Conservation (phyloP, 371 early-diverging fungal species). For the Mortierella sp. region DNA sequence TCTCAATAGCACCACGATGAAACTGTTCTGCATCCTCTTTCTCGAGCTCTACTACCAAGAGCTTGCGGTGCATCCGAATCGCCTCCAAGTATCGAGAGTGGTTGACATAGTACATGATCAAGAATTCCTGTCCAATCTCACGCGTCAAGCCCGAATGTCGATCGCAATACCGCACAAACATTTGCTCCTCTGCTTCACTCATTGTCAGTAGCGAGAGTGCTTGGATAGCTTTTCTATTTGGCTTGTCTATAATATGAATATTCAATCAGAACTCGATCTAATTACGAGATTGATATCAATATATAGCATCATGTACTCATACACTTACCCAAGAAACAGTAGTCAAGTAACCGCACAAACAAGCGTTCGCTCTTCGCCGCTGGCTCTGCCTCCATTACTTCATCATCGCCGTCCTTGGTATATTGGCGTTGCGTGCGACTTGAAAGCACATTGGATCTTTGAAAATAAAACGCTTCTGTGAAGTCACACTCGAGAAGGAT, state of each 20-base stretch:
- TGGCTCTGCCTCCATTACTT: not conserved
- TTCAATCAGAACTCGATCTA: not conserved
- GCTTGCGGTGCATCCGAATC: constrained; percentile 48
- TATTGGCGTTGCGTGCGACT: not conserved
- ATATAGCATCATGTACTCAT: too few species aligned
- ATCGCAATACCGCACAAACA: constrained; percentile 36
- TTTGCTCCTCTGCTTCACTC: constrained; percentile 33
- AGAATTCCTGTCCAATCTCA: constrained; percentile 40
- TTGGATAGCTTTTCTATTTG: constrained; percentile 44
- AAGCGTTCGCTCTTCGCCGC: constrained; percentile 11
- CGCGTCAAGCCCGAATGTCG: constrained; percentile 34
- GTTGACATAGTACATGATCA: constrained; percentile 53
- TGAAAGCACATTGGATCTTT: constrained; percentile 14
- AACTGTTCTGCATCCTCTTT: constrained; percentile 32
- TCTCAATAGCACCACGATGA: constrained; percentile 40
- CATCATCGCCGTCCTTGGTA: not conserved
- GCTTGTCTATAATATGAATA: constrained; percentile 27
- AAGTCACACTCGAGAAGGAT: constrained; percentile 37
- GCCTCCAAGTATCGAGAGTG: constrained; percentile 50
- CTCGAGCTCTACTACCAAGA: constrained; percentile 27
- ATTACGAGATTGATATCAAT: not conserved
- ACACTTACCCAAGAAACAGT: constrained; percentile 42
- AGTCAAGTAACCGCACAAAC: constrained; percentile 29
- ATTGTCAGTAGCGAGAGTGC: constrained; percentile 29
- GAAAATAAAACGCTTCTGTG: constrained; percentile 47